A percentile compares a stretch with the other conserved stretches of the same genome.
These are phyloP conservation scores for Avena eriantha DNA, from an alignment of 176 grass and related monocot genomes.

Conservation along the genomic window DNA sequence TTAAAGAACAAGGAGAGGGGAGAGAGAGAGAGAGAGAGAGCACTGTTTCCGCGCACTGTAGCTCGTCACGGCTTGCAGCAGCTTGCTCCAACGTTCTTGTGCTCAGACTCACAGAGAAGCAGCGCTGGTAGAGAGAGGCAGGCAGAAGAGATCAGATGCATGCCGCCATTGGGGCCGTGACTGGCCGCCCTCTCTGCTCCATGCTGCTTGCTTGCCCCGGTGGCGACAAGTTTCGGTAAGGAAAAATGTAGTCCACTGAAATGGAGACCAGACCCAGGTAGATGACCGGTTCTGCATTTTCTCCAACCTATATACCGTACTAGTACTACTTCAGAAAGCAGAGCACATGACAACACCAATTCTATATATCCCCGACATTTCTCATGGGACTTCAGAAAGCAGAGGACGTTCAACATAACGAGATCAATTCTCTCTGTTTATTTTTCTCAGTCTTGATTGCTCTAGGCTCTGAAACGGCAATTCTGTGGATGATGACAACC, in stretches of 20 bases:
- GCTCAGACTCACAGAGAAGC: slow-evolving; percentile 9
- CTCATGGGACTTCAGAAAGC: too few species aligned
- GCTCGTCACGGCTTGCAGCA: slow-evolving; percentile 19
- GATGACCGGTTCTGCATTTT: too few species aligned
- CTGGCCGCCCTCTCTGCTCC: slow-evolving; percentile 14
- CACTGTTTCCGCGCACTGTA: not conserved
- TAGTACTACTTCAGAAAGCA: too few species aligned
- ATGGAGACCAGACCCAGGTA: too few species aligned
- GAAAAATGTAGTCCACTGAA: not conserved
- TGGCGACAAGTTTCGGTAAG: not conserved
- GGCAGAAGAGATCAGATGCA: not conserved
- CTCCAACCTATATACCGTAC: too few species aligned
- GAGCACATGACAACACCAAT: too few species aligned
- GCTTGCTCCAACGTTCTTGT: slow-evolving; percentile 38
- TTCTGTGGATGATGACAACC: not conserved
- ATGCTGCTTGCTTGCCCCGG: slow-evolving; percentile 16
- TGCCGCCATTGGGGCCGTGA: not conserved
- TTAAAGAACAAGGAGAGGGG: not conserved
- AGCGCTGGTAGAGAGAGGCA: not conserved
- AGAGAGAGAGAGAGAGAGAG: not conserved
- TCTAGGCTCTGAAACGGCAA: too few species aligned
- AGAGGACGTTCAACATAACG: too few species aligned
- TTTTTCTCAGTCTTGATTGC: too few species aligned
- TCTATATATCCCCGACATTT: too few species aligned
- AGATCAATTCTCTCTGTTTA: too few species aligned